Evolutionary conservation across 192 early-diverging fungal species (phyloP), one percentile per base, ranked within the genome.

Genomic region (Coemansia sp.): DNA sequence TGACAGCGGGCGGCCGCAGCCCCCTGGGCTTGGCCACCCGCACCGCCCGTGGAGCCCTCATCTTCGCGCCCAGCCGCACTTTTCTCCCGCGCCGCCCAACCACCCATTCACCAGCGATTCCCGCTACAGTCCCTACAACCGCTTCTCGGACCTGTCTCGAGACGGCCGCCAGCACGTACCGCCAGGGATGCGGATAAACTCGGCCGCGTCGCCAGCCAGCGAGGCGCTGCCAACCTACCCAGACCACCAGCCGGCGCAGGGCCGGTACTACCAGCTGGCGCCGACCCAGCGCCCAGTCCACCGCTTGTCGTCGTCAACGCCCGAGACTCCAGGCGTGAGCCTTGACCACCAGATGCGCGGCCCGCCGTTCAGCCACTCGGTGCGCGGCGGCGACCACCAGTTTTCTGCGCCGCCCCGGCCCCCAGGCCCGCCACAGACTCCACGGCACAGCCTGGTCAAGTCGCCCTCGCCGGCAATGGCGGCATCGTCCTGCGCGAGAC

Each of bases 11-110:
- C 53, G 53, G 20, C 53, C 44, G 29, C 53, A 43, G 21, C 40
- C 38, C 35, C 36, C 34, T 1, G 52, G 49, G n/a, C 51, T 44
- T 43, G 53, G 53, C 30, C 53, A 45, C 42, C 65, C 55, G 56
- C 65, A 64, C 29, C 64, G 64, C 27, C 65, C 72, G 9, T 74
- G 71, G 71, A 74, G 71, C 42, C 72, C 72, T n/a, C 72, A 75
- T 39, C 72, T 52, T 23, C 65, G 72, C 35, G 21, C 55, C 2
- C 70, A 73, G 50, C 59, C 53, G 50, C 63, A 60, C 39, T 66
- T 53, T 28, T 64, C 47, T 41, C 57, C 72, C 6, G 56, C 64
- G 10, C 65, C 67, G 14, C 29, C 60, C 1, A 49, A 61, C 6
- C 51, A 53, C 15, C 53, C 50, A 1, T 64, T 64, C 55, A 25